Percentiles rank a stretch among this genome's conserved stretches.
Evolutionary conservation across 805 yeast species (phyloP).

Genomic region (Saturnispora sanitii): DNA sequence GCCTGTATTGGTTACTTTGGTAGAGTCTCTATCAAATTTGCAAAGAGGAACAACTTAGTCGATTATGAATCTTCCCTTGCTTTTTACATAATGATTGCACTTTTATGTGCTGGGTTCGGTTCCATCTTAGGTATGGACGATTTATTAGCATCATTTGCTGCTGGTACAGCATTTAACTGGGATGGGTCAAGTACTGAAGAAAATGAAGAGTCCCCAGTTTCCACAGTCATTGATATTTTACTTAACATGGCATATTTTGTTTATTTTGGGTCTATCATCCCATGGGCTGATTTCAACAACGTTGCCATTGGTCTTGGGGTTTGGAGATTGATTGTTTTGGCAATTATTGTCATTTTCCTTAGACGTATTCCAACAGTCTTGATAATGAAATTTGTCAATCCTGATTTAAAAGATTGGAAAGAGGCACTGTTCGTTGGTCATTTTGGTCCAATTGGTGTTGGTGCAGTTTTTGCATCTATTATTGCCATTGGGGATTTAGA

Average conservation of each 20-base stretch:
- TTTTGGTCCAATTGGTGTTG: slow-evolving; percentile 64
- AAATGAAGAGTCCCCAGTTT: slow-evolving; percentile 52
- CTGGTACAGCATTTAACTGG: slow-evolving; percentile 69
- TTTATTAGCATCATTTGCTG: slow-evolving; percentile 60
- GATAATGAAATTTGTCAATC: slow-evolving; percentile 45
- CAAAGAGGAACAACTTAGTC: slow-evolving; percentile 42
- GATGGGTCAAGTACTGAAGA: slow-evolving; percentile 54
- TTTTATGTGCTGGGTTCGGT: slow-evolving; percentile 52
- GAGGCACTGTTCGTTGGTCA: slow-evolving; percentile 67
- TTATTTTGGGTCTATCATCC: slow-evolving; percentile 61
- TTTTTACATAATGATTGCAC: slow-evolving; percentile 43
- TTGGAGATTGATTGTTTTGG: slow-evolving; percentile 45
- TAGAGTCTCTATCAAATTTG: slow-evolving; percentile 41
- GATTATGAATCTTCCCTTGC: slow-evolving; percentile 54
- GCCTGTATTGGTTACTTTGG: slow-evolving; percentile 41
- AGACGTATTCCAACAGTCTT: slow-evolving; percentile 49
- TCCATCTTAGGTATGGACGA: slow-evolving; percentile 63
- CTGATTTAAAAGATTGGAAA: slow-evolving; percentile 53
- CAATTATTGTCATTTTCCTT: slow-evolving; percentile 40
- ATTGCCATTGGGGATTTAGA: slow-evolving; percentile 28
- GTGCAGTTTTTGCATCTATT: slow-evolving; percentile 29
- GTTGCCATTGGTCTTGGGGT: slow-evolving; percentile 34
- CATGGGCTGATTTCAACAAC: slow-evolving; percentile 55
- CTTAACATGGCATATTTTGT: slow-evolving; percentile 59
- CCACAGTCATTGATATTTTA: slow-evolving; percentile 55